Conservation (phyloP, 768 basidiomycete species). For the Termitomyces sp. region DNA sequence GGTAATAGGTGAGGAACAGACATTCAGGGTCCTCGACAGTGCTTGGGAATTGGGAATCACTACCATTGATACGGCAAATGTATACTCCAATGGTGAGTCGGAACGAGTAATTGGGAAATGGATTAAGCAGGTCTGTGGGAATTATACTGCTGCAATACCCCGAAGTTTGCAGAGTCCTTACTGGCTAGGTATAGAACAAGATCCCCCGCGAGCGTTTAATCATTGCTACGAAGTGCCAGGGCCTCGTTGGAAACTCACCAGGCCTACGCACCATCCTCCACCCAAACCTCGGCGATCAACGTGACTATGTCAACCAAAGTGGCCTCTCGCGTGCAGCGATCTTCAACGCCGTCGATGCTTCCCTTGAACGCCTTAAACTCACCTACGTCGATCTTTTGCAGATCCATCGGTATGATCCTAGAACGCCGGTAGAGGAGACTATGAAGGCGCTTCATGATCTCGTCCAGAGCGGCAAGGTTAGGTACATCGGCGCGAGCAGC, state of each 20-base stretch:
- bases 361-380: conserved; percentile 22
- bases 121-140: conserved; percentile 25
- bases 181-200: background rate
- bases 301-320: conserved; percentile 14
- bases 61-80: conserved; percentile 33
- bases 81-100: conserved; percentile 32
- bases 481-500: conserved; percentile 45
- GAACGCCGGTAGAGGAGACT: conserved; percentile 31
- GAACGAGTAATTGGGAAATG: conserved; percentile 39
- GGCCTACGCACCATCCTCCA: background rate
- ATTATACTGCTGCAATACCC: background rate
- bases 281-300: conserved; percentile 4
- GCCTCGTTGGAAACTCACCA: conserved; percentile 4
- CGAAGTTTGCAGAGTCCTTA: conserved; percentile 11
- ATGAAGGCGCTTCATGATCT: conserved; percentile 44
- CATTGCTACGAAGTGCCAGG: conserved; percentile 11
- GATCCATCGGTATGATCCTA: conserved; percentile 35
- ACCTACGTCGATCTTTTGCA: conserved; percentile 33
- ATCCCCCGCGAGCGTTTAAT: conserved; percentile 12
- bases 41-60: conserved; percentile 37
- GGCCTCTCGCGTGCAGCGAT: conserved; percentile 22
- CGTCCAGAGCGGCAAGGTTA: conserved; percentile 28
- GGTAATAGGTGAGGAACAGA: conserved; percentile 44
- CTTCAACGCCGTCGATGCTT: conserved; percentile 29
- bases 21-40: conserved; percentile 37